Evolutionary conservation across 2,329 filamentous ascomycete genomes (phyloP), one percentile per base, ranked within the genome.

Genomic region (Paecilomyces formosus): DNA sequence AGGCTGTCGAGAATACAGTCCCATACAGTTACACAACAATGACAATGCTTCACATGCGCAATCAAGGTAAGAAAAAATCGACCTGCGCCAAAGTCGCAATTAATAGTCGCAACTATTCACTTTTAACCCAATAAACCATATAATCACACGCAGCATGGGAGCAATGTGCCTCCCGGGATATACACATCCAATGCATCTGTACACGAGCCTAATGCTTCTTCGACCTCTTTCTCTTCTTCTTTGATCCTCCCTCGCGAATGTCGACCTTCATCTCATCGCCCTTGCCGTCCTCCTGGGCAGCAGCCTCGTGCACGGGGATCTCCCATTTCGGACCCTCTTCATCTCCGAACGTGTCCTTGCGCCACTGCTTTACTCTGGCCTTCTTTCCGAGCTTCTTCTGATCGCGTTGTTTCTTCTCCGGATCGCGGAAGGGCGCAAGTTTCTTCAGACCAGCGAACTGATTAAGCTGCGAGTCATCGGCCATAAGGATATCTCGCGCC

Each of bases 371-470:
- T 61, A 99, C 79, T 21, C 93, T 83, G 7, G 90, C 90, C 79
- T 97, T 97, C 84, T 97, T 99, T 63, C 90, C 89, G 30, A 97
- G 81, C 66, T 85, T 83, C 81, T 96, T 96, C 78, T 87, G 86
- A 70, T 99, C 94, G 68, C 88, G 89, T 65, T 83, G 82, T 81
- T 97, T 97, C 82, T 95, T 94, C 67, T 92, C 89, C 2, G 82
- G 79, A 71, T 97, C 92, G 58, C 94, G 84, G 79, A 94, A 99
- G 4, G 89, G 82, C 3, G 93, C 92, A 60, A 97, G 84, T 78
- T 97, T 97, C 82, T 99, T 99, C 68, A 99, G 79, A 6, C 94
- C 93, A 4, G 88, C 93, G 70, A 88, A 99, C 64, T 92, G 82
- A 74, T 99, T 99, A 63, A 99, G 84, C 57, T 88, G 86, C 53